Base-by-base conservation (phyloP, 129 eudicot species). In the Tagetes erecta region DNA sequence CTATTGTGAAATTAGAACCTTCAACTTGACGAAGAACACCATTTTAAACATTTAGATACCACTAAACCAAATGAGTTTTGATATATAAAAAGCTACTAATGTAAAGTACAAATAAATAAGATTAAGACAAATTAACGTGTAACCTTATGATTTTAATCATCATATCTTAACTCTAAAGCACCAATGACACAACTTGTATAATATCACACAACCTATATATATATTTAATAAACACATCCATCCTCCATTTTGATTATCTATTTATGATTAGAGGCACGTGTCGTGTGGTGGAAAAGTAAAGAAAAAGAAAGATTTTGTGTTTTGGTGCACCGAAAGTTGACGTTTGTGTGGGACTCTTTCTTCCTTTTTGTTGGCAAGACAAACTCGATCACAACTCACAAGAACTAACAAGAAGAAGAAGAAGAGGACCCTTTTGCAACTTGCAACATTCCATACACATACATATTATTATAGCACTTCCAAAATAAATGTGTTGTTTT, bases 241-340 rank as follows among this genome's bases (percentile, higher is more conserved):
- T 51, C 30, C 31, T 4, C 4, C 13, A n/a, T 50, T 4, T 13
- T 50, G 12, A 3, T 12, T 30, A 31, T 0, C 2, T 2, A 31
- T 0, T 5, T 2, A 14, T 52, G 65, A 31, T 35, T 69, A 64
- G 35, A 3, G 53, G 44, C 56, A 50, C 71, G 72, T 78, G 82
- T 46, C 80, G 6, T 77, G 57, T 60, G 44, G 20, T 62, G 46
- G 6, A 60, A 78, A 78, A 36, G 68, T 36, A 13, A 63, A 63
- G 30, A 37, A 38, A 38, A 63, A 77, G 35, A 57, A 70, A 70
- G 76, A 77, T 36, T 59, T 69, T 62, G 64, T 70, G 70, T 27
- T 55, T 77, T 70, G 76, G 76, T 70, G 71, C 82, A 78, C 72
- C 77, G 77, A 70, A 78, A 60, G 82, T 78, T 78, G 77, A 70